Percentiles rank a stretch among this genome's conserved stretches.
phyloP scores from a whole-genome alignment of 805 yeast species.

The Debaryomyces tyrocola region DNA sequence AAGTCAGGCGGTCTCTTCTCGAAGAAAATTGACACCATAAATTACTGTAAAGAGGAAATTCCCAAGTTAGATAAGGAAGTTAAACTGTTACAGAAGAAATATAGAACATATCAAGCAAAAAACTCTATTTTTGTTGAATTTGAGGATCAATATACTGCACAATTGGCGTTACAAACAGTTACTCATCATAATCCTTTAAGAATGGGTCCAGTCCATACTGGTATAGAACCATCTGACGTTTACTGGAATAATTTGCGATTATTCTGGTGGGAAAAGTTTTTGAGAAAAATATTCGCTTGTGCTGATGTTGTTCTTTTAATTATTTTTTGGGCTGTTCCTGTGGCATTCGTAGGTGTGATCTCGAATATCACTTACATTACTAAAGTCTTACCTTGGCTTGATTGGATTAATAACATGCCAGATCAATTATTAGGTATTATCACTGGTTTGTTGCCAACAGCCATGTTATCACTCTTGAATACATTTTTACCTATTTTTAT shows the following conservation, averaged over 20 bases:
- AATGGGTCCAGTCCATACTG: slow-evolving; percentile 59
- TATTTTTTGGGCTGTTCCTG: slow-evolving; percentile 95
- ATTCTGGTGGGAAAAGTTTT: slow-evolving; percentile 76
- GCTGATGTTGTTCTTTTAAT: slow-evolving; percentile 57
- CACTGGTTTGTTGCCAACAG: slow-evolving; percentile 84
- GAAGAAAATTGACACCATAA: slow-evolving; percentile 60
- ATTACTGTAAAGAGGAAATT: slow-evolving; percentile 55
- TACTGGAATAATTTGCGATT: slow-evolving; percentile 73
- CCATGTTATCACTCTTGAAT: slow-evolving; percentile 80
- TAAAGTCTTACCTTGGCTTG: slow-evolving; percentile 66
- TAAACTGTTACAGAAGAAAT: slow-evolving; percentile 51
- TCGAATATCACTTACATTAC: slow-evolving; percentile 82
- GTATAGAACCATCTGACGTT: slow-evolving; percentile 62
- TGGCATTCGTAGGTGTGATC: slow-evolving; percentile 93
- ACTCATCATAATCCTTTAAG: slow-evolving; percentile 67
- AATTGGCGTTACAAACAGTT: slow-evolving; percentile 63
- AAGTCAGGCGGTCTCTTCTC: slow-evolving; percentile 45
- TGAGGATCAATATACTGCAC: slow-evolving; percentile 73
- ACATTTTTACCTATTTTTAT: slow-evolving; percentile 83
- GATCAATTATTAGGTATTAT: slow-evolving; percentile 69
- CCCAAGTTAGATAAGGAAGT: slow-evolving; percentile 60
- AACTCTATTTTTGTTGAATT: slow-evolving; percentile 81
- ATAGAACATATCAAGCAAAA: slow-evolving; percentile 55
- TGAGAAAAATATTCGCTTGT: slow-evolving; percentile 51
- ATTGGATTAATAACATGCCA: slow-evolving; percentile 78